Base-by-base conservation (phyloP, 2,329 filamentous ascomycete species). In the Exophiala sp. region DNA sequence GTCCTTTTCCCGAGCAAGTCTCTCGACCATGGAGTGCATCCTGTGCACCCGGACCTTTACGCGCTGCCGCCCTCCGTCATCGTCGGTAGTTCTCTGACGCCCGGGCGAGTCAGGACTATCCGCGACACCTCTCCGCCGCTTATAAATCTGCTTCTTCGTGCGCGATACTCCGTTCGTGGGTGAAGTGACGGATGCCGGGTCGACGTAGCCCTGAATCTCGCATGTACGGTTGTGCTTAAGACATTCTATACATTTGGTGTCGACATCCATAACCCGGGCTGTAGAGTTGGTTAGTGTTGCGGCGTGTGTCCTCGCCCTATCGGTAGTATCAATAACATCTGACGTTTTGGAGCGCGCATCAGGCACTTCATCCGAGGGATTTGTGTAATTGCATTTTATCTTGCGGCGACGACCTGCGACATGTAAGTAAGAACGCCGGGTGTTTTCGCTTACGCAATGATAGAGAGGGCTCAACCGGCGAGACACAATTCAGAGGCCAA, bases 391-490 rank as follows among this genome's bases (percentile, higher is more conserved):
- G 50, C 58, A 60, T 51, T 58, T 60, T 16, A 60, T 56, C 41
- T 60, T 60, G 21, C 58, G 54, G n/a, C 58, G 54, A n/a, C 58
- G 58, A 45, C 58, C 58, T 60, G 24, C 39, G 14, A 30, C 19
- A n/a, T 18, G 11, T 24, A 34, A 35, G 30, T 43, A 40, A 42
- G 35, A 14, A 11, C 30, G 2, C 14, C 10, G 13, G 4, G 16
- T 18, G 3, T n/a, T n/a, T n/a, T 10, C n/a, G 29, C 29, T 10
- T n/a, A 3, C 11, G 29, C 3, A 32, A n/a, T 3, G 29, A 32
- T 27, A 27, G 24, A 27, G 24, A 27, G 8, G 29, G 29, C 29
- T 9, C 29, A n/a, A 32, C 29, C 29, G 11, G 7, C 11, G 7
- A 32, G 3, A 32, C 7, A n/a, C 29, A n/a, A 7, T 7, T 32